Percentiles rank a stretch among this genome's conserved stretches.
Conservation (phyloP, 371 early-diverging fungal genomes). For the Mucor lusitanicus region DNA sequence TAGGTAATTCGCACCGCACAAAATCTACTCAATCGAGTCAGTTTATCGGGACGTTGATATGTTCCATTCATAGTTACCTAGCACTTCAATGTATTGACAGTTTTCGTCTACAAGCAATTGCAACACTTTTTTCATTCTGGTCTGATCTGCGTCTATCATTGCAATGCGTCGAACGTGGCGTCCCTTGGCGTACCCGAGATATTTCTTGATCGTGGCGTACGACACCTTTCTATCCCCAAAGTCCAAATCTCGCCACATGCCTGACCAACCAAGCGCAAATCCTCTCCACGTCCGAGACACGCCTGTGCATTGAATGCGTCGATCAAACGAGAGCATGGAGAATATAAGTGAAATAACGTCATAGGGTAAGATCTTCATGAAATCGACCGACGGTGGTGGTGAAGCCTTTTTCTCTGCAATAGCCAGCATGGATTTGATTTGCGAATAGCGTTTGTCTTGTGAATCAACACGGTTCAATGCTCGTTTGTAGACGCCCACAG, state of each 20-base stretch:
- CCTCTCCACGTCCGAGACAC: constrained; percentile 40
- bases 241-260: constrained; percentile 43
- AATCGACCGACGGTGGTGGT: constrained; percentile 15
- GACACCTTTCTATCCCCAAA: constrained; percentile 20
- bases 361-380: constrained; percentile 32
- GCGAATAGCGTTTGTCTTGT: constrained; percentile 23
- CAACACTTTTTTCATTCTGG: constrained; percentile 16
- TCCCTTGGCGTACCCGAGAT: constrained; percentile 27
- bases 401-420: constrained; percentile 7
- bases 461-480: constrained; percentile 19
- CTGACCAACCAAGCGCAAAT: constrained; percentile 31
- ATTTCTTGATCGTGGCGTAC: constrained; percentile 17
- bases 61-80: constrained; percentile 20
- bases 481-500: constrained; percentile 24
- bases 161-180: constrained; percentile 30
- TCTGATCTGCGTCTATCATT: constrained; percentile 11
- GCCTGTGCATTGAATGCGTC: constrained; percentile 33
- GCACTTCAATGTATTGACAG: constrained; percentile 32
- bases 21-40: constrained; percentile 18
- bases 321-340: constrained; percentile 31
- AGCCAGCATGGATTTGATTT: constrained; percentile 4
- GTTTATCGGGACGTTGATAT: not conserved
- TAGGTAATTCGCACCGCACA: constrained; percentile 16
- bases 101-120: constrained; percentile 28
- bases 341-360: constrained; percentile 40